Evolutionary conservation across 2,329 filamentous ascomycete genomes (phyloP).

Genomic region (Aspergillus persii): DNA sequence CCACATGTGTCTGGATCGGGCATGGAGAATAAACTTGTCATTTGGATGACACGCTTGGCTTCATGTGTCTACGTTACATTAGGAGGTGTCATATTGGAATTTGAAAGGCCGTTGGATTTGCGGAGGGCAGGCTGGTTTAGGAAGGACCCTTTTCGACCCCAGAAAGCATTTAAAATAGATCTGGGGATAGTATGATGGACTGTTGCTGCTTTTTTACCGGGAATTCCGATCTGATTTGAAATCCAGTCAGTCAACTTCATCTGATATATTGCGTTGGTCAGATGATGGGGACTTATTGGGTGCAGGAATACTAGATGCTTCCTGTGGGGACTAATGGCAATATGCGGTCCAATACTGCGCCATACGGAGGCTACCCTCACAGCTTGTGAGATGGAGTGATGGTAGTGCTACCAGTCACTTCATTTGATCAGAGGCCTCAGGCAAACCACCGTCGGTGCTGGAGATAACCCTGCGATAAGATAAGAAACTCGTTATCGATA

Average conservation of each 20-base stretch:
- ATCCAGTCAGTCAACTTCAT: not conserved
- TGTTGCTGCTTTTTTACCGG: not conserved
- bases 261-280: not conserved
- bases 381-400: too few relatives aligned
- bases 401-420: not conserved
- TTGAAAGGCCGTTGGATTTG: not conserved
- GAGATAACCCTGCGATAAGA: constrained; percentile 6
- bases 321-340: not conserved
- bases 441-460: not conserved
- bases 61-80: not conserved
- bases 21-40: not conserved
- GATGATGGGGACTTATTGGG: not conserved
- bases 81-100: not conserved
- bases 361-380: not conserved
- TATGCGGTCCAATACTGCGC: not conserved
- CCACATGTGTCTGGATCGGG: not conserved
- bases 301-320: not conserved
- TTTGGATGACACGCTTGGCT: not conserved
- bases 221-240: not conserved
- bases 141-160: not conserved
- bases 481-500: constrained; percentile 13
- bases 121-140: not conserved
- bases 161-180: not conserved
- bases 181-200: not conserved
- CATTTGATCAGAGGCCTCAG: not conserved